phyloP scores from a whole-genome alignment of 1,284 basidiomycete genomes.

The Sanghuangporus baumii region DNA sequence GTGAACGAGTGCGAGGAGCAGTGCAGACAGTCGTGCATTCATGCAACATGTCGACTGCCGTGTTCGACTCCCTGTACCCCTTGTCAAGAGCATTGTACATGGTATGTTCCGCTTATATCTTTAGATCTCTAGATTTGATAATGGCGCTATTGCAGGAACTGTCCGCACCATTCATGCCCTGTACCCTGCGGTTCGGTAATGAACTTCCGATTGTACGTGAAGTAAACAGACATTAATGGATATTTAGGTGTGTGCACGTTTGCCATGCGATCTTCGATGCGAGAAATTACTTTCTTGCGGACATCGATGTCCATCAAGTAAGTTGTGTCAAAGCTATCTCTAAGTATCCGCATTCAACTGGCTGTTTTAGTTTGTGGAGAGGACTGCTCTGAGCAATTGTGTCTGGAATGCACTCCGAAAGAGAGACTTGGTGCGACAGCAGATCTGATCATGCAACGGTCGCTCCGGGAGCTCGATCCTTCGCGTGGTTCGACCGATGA shows the following conservation, averaged over 20 bases:
- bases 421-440: slow-evolving; percentile 40
- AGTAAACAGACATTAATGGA: not conserved
- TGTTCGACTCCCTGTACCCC: slow-evolving; percentile 59
- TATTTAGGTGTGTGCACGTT: slow-evolving; percentile 54
- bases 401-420: slow-evolving; percentile 43
- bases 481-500: slow-evolving; percentile 41
- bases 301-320: slow-evolving; percentile 65
- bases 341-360: slow-evolving; percentile 12
- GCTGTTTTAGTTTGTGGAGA: slow-evolving; percentile 58
- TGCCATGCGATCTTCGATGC: slow-evolving; percentile 63
- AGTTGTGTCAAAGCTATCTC: slow-evolving; percentile 16
- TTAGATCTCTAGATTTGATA: not conserved
- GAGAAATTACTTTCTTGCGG: slow-evolving; percentile 44
- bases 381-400: slow-evolving; percentile 51
- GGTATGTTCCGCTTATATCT: slow-evolving; percentile 31
- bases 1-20: slow-evolving; percentile 36
- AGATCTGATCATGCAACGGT: slow-evolving; percentile 52
- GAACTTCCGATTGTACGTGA: slow-evolving; percentile 6
- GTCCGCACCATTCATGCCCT: slow-evolving; percentile 49
- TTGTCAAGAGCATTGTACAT: slow-evolving; percentile 57
- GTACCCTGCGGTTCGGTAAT: slow-evolving; percentile 69
- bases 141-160: slow-evolving; percentile 33
- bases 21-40: slow-evolving; percentile 55
- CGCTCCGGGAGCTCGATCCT: slow-evolving; percentile 44
- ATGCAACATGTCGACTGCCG: slow-evolving; percentile 39